These are phyloP conservation scores for Globisporangium perplexum DNA, from an alignment of 352 stramenopile genomes.

Conservation along the genomic window DNA sequence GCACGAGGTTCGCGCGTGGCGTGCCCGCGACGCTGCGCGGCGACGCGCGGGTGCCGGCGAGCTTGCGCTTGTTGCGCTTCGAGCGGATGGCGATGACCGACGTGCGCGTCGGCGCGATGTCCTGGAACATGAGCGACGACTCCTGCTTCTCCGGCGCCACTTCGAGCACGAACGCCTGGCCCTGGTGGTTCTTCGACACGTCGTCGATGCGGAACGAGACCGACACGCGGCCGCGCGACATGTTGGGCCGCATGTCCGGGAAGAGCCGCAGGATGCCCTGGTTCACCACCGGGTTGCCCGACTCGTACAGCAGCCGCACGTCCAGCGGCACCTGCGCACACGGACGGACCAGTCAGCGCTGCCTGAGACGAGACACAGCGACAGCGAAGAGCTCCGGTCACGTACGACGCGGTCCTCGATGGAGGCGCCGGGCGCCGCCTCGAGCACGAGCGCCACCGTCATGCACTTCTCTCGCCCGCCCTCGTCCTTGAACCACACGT, in stretches of 20 bases:
- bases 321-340: slow-evolving; percentile 38
- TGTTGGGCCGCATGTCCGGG: slow-evolving; percentile 82
- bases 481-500: slow-evolving; percentile 97
- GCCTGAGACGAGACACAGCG: too few species aligned
- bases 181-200: slow-evolving; percentile 97
- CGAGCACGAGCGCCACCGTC: slow-evolving; percentile 77
- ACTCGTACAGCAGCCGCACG: slow-evolving; percentile 81
- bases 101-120: slow-evolving; percentile 87
- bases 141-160: slow-evolving; percentile 86
- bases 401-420: slow-evolving; percentile 73
- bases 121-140: slow-evolving; percentile 77
- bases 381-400: too few species aligned
- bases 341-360: too few species aligned
- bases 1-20: slow-evolving; percentile 28
- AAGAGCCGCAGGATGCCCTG: slow-evolving; percentile 89
- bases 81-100: slow-evolving; percentile 91
- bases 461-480: slow-evolving; percentile 95
- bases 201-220: slow-evolving; percentile 95
- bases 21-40: slow-evolving; percentile 32
- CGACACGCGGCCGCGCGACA: slow-evolving; percentile 72
- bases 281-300: slow-evolving; percentile 78
- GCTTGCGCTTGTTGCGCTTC: slow-evolving; percentile 92
- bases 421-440: slow-evolving; percentile 51
- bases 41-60: slow-evolving; percentile 33
- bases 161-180: slow-evolving; percentile 90